These are phyloP conservation scores for Barnettozyma salicaria DNA, from an alignment of 805 yeast genomes.

Conservation along the genomic window DNA sequence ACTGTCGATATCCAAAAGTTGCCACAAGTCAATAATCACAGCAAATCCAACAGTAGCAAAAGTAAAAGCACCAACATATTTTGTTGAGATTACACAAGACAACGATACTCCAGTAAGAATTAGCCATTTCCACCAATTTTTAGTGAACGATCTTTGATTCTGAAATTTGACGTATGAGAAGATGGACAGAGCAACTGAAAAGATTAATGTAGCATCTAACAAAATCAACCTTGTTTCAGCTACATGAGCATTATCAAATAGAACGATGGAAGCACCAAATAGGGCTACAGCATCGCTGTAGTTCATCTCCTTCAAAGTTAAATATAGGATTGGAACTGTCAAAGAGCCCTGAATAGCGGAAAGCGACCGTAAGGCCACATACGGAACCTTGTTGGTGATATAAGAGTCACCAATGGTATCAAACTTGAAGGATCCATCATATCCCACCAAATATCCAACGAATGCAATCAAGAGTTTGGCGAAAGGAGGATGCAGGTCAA, in stretches of 20 bases:
- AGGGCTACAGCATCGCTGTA: constrained; percentile 73
- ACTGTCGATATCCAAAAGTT: constrained; percentile 61
- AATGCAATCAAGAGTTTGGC: constrained; percentile 89
- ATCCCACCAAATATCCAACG: constrained; percentile 85
- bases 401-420: constrained; percentile 85
- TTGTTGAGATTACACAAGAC: constrained; percentile 90
- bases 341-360: constrained; percentile 77
- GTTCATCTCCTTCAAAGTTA: constrained; percentile 79
- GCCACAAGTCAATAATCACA: constrained; percentile 84
- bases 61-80: constrained; percentile 93
- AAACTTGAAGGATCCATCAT: constrained; percentile 87
- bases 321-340: constrained; percentile 78
- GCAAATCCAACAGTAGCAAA: constrained; percentile 84
- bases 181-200: constrained; percentile 77
- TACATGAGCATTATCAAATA: constrained; percentile 86
- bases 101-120: constrained; percentile 75
- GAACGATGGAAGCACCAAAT: constrained; percentile 69
- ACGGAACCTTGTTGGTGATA: constrained; percentile 75
- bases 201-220: constrained; percentile 82
- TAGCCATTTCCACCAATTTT: constrained; percentile 86
- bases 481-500: constrained; percentile 97
- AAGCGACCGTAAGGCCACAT: constrained; percentile 71
- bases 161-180: constrained; percentile 75
- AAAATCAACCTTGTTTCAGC: constrained; percentile 86
- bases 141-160: constrained; percentile 59